These are phyloP conservation scores for Boletellus sp. DNA, from an alignment of 768 basidiomycete species.

Conservation along the genomic window DNA sequence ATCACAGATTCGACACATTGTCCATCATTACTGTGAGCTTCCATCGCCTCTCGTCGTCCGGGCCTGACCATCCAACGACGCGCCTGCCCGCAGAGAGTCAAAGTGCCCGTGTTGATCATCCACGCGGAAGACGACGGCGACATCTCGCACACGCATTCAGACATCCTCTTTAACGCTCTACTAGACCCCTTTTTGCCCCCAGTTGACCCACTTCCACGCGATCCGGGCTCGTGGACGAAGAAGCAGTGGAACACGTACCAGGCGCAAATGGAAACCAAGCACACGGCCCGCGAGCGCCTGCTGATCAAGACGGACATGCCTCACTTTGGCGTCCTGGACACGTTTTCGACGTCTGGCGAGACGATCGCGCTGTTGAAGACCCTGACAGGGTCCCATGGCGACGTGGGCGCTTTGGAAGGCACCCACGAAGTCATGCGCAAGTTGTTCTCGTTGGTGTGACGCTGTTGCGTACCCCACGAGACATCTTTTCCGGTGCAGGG, in stretches of 20 bases:
- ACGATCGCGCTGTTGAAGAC: conserved; percentile 59
- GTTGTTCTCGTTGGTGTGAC: conserved; percentile 23
- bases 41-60: background rate
- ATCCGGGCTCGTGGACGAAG: conserved; percentile 25
- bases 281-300: conserved; percentile 39
- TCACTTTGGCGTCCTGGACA: conserved; percentile 49
- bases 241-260: conserved; percentile 46
- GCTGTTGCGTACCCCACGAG: no score
- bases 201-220: conserved; percentile 35
- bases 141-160: conserved; percentile 69
- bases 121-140: conserved; percentile 76
- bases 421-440: conserved; percentile 57
- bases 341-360: conserved; percentile 43
- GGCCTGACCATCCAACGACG: background rate
- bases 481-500: no score
- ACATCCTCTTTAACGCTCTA: conserved; percentile 62
- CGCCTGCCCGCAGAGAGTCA: conserved; percentile 48
- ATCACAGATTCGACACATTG: conserved; percentile 61
- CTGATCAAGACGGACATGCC: conserved; percentile 45
- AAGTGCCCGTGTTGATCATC: conserved; percentile 64
- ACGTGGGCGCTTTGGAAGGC: conserved; percentile 58
- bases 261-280: conserved; percentile 39
- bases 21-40: conserved; percentile 53
- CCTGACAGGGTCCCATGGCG: conserved; percentile 54
- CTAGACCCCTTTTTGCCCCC: conserved; percentile 60